These are phyloP conservation scores for Mycena polygramma DNA, from an alignment of 768 basidiomycete genomes.

Conservation along the genomic window DNA sequence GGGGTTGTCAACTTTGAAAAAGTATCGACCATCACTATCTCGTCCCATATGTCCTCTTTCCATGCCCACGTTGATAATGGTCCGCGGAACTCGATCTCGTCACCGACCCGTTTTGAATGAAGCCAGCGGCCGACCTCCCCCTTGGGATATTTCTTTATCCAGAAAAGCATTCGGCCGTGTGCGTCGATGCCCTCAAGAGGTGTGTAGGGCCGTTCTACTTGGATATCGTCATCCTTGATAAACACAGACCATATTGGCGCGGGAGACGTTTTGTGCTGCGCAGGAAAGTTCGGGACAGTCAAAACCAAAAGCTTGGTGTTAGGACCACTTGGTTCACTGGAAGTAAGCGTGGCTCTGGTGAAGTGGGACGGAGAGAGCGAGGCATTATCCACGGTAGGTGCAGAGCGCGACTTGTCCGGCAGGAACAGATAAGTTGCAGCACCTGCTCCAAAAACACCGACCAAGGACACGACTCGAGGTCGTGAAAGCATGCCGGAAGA, in stretches of 20 bases:
- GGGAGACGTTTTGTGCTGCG: conserved; percentile 33
- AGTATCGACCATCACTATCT: conserved; percentile 77
- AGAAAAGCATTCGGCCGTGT: conserved; percentile 77
- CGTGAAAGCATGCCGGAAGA: conserved; percentile 16
- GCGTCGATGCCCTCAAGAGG: conserved; percentile 80
- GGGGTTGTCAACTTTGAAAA: not conserved
- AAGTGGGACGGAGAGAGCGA: conserved; percentile 67
- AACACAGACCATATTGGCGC: conserved; percentile 80
- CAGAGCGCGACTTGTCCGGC: conserved; percentile 60
- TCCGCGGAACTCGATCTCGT: conserved; percentile 81
- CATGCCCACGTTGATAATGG: conserved; percentile 79
- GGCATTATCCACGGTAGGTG: conserved; percentile 53
- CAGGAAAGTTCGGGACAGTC: conserved; percentile 61
- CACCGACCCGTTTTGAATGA: conserved; percentile 75
- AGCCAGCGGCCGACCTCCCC: conserved; percentile 91
- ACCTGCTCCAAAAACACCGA: conserved; percentile 56
- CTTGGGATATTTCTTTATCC: conserved; percentile 83
- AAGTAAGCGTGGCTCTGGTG: conserved; percentile 70
- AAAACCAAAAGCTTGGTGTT: conserved; percentile 77
- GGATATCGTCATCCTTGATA: conserved; percentile 90
- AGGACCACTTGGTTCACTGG: conserved; percentile 64
- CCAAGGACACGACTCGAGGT: conserved; percentile 19
- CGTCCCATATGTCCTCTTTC: conserved; percentile 73
- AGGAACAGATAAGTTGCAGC: conserved; percentile 66
- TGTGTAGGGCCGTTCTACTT: conserved; percentile 89